Percentiles rank a stretch among this genome's conserved stretches.
Conservation (phyloP, 805 yeast genomes). For the Vanderwaltozyma tropicalis region DNA sequence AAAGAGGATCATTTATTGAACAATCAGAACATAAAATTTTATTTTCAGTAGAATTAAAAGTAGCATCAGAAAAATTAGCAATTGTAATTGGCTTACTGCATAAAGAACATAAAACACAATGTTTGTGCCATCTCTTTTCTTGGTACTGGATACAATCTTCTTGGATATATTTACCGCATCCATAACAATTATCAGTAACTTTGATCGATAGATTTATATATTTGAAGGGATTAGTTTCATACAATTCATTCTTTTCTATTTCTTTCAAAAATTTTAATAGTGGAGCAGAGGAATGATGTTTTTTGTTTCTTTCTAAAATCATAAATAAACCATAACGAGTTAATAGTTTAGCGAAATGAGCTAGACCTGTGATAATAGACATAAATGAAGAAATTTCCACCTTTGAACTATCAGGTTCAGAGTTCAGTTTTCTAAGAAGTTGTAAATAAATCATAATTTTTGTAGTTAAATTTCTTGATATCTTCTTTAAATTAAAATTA, state of each 20-base stretch:
- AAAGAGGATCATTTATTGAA: constrained; percentile 39
- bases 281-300: constrained; percentile 47
- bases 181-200: constrained; percentile 66
- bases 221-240: constrained; percentile 29
- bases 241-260: constrained; percentile 37
- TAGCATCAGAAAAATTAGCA: constrained; percentile 36
- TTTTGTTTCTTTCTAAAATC: constrained; percentile 58
- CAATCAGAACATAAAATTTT: constrained; percentile 54
- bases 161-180: constrained; percentile 71
- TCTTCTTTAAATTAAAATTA: constrained; percentile 21
- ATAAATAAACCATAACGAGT: constrained; percentile 71
- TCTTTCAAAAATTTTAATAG: constrained; percentile 52
- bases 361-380: constrained; percentile 78
- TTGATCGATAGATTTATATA: constrained; percentile 40
- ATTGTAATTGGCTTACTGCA: constrained; percentile 39
- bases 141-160: constrained; percentile 59
- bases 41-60: constrained; percentile 32
- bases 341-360: constrained; percentile 81
- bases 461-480: constrained; percentile 77
- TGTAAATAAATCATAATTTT: constrained; percentile 86
- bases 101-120: constrained; percentile 57
- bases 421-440: constrained; percentile 52
- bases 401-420: constrained; percentile 25
- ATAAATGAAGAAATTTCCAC: constrained; percentile 48
- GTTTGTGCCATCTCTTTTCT: constrained; percentile 69